A percentile compares a stretch with the other conserved stretches of the same genome.
Conservation (phyloP, 176 grass and related monocot species). For the Miscanthus lutarioriparius region DNA sequence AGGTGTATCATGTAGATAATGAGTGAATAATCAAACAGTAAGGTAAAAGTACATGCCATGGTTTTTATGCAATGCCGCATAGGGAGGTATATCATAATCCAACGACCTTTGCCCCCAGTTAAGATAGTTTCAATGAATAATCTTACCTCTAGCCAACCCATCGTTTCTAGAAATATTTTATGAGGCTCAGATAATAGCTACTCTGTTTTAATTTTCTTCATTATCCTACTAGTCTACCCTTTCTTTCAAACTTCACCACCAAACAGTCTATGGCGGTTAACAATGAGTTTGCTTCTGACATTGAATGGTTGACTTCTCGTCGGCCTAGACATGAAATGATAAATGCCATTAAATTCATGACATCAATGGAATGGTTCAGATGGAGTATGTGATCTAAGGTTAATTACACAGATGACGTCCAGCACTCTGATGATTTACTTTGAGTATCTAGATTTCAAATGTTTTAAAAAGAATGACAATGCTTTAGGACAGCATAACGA, state of each 20-base stretch:
- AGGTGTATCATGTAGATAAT: conserved; percentile 15
- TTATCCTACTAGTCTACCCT: neutral
- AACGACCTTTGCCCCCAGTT: neutral
- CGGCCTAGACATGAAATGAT: neutral
- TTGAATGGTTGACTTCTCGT: neutral
- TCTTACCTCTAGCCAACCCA: neutral
- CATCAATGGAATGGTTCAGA: neutral
- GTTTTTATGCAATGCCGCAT: neutral
- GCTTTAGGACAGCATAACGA: neutral
- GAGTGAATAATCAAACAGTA: neutral
- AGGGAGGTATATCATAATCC: neutral
- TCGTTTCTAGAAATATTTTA: neutral
- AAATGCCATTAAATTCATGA: neutral
- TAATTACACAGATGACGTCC: neutral
- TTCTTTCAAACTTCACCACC: conserved; percentile 5
- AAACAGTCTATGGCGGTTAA: neutral
- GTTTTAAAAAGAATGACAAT: neutral
- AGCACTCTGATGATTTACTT: neutral
- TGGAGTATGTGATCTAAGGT: conserved; percentile 2
- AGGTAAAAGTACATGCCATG: neutral
- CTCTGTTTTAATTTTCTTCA: neutral
- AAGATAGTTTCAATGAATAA: neutral
- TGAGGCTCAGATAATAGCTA: neutral
- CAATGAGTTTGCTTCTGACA: neutral
- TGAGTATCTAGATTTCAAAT: neutral